These are phyloP conservation scores for Blastosporella zonata DNA, from an alignment of 1,284 basidiomycete species.

Conservation along the genomic window DNA sequence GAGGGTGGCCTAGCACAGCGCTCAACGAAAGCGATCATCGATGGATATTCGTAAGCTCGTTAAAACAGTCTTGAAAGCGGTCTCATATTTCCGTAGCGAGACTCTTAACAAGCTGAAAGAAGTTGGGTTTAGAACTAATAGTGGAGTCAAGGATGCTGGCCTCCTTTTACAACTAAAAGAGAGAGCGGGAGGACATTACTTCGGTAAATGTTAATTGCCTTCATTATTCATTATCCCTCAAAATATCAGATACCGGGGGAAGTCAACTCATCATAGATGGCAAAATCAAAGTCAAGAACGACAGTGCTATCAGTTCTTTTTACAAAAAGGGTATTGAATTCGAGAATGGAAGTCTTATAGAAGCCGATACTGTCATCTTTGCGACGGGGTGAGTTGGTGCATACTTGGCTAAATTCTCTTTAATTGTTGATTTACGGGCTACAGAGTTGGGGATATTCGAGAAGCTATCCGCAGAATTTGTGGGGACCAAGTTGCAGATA, in stretches of 20 bases:
- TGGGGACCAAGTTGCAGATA: slow-evolving; percentile 44
- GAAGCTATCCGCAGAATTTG: slow-evolving; percentile 32
- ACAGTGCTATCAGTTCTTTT: slow-evolving; percentile 48
- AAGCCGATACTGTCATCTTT: slow-evolving; percentile 67
- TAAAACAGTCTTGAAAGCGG: background rate
- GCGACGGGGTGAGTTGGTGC: slow-evolving; percentile 56
- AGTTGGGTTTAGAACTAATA: slow-evolving; percentile 56
- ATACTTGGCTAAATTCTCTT: too few species aligned
- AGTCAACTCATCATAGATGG: slow-evolving; percentile 64
- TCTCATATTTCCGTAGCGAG: slow-evolving; percentile 31
- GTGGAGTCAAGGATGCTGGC: slow-evolving; percentile 53
- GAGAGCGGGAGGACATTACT: slow-evolving; percentile 24
- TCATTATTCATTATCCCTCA: slow-evolving; percentile 17
- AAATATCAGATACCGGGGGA: slow-evolving; percentile 39
- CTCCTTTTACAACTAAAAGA: slow-evolving; percentile 27
- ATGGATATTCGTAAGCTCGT: background rate
- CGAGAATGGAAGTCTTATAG: slow-evolving; percentile 18
- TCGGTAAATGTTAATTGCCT: slow-evolving; percentile 22
- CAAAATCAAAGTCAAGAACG: slow-evolving; percentile 73
- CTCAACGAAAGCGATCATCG: slow-evolving; percentile 40
- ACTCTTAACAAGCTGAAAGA: slow-evolving; percentile 51
- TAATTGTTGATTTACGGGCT: background rate
- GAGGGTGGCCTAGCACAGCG: slow-evolving; percentile 39
- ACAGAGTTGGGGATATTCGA: slow-evolving; percentile 39
- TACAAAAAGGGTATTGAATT: slow-evolving; percentile 65